Conservation (phyloP, 805 yeast species). For the Ogataea degrootiae region DNA sequence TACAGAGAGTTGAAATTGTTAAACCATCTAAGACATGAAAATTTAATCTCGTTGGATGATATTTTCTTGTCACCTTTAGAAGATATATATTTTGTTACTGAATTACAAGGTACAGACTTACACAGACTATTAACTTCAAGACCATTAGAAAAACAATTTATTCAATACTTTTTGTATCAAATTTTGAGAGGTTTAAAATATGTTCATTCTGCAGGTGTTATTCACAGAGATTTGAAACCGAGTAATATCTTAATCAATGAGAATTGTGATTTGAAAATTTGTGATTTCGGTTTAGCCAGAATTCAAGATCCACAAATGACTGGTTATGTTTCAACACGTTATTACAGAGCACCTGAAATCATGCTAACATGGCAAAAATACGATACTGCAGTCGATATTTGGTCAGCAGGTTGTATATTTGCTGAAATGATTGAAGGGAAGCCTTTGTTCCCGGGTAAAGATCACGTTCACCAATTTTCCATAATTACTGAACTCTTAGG, state of each 20-base stretch:
- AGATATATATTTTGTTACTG: slow-evolving; percentile 94
- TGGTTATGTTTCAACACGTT: slow-evolving; percentile 93
- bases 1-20: slow-evolving; percentile 91
- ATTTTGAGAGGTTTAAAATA: slow-evolving; percentile 90
- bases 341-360: slow-evolving; percentile 96
- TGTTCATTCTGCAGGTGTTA: slow-evolving; percentile 92
- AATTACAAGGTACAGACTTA: slow-evolving; percentile 92
- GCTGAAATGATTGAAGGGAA: slow-evolving; percentile 98
- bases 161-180: slow-evolving; percentile 94
- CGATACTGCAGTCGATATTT: slow-evolving; percentile 93
- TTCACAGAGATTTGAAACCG: slow-evolving; percentile 92
- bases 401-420: slow-evolving; percentile 97
- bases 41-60: slow-evolving; percentile 87
- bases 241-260: slow-evolving; percentile 88
- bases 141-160: slow-evolving; percentile 93
- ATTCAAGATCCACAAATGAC: slow-evolving; percentile 99
- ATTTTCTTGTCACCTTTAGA: slow-evolving; percentile 92
- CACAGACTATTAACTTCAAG: slow-evolving; percentile 87
- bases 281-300: slow-evolving; percentile 95
- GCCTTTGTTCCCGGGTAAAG: slow-evolving; percentile 96
- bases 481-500: slow-evolving; percentile 92
- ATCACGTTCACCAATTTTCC: slow-evolving; percentile 96
- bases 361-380: slow-evolving; percentile 99
- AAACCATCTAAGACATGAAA: slow-evolving; percentile 92
- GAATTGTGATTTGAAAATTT: slow-evolving; percentile 89